Percentiles rank a stretch among this genome's conserved stretches.
These are phyloP conservation scores for Cordyceps pruinosa DNA, from an alignment of 2,329 filamentous ascomycete species.

Conservation along the genomic window DNA sequence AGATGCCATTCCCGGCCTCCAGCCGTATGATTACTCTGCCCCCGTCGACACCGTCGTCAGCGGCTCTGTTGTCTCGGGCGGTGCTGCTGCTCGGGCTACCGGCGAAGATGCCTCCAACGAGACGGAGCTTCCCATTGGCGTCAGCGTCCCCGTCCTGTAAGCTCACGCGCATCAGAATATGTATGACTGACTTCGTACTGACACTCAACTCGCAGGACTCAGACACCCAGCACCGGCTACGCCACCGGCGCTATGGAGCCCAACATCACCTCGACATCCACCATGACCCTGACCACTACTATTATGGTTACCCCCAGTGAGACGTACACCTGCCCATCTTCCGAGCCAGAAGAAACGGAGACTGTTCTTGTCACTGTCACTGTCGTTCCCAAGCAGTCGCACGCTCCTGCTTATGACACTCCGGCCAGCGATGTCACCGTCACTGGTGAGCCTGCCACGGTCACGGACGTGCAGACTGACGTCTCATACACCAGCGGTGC, in stretches of 20 bases:
- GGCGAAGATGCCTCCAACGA: background rate
- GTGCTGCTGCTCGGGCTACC: background rate
- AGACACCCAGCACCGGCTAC: conserved; percentile 29
- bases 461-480: conserved; percentile 6
- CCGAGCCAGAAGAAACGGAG: background rate
- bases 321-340: conserved; percentile 1
- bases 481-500: conserved; percentile 6
- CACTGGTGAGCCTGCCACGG: conserved; percentile 1
- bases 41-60: background rate
- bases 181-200: background rate
- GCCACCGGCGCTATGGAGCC: conserved; percentile 18
- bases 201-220: conserved; percentile 21
- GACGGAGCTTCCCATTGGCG: conserved; percentile 7
- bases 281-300: conserved; percentile 15
- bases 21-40: conserved; percentile 10
- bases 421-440: conserved; percentile 10
- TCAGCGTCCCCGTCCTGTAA: conserved; percentile 30
- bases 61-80: background rate
- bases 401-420: background rate
- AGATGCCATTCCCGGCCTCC: conserved; percentile 1
- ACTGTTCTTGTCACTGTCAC: conserved; percentile 21
- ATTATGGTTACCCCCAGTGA: conserved; percentile 14
- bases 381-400: background rate
- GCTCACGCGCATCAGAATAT: conserved; percentile 10
- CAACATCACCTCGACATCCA: conserved; percentile 20